A percentile compares a stretch with the other conserved stretches of the same genome.
Evolutionary conservation across 306 rosid species (phyloP).

Genomic region (Rubus parviflorus): DNA sequence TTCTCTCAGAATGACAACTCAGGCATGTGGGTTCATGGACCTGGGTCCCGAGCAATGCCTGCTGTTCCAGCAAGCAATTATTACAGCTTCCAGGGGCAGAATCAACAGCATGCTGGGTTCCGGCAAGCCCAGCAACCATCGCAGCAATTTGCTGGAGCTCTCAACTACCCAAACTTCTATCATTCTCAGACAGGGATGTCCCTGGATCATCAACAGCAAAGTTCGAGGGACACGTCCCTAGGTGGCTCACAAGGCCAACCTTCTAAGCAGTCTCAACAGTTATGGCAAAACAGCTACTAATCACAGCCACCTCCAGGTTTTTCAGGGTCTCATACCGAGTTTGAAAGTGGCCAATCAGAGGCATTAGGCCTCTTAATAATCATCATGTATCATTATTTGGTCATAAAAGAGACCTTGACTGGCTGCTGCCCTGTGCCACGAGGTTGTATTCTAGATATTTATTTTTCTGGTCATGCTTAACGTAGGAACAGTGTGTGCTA

Average conservation of each 20-base stretch:
- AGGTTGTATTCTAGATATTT: constrained; percentile 75
- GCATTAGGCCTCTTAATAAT: constrained; percentile 50
- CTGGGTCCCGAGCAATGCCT: constrained; percentile 87
- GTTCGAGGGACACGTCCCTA: constrained; percentile 71
- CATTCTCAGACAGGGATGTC: constrained; percentile 84
- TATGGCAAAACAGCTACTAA: constrained; percentile 98
- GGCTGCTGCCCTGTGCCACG: constrained; percentile 75
- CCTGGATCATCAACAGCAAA: constrained; percentile 85
- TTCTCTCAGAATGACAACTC: constrained; percentile 77
- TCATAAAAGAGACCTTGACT: constrained; percentile 65
- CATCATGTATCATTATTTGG: constrained; percentile 58
- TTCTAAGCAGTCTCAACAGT: constrained; percentile 89
- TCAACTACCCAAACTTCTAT: constrained; percentile 75
- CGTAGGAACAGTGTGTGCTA: constrained; percentile 82
- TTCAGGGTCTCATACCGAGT: constrained; percentile 60
- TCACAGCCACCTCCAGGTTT: constrained; percentile 55
- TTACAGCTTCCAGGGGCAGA: constrained; percentile 94
- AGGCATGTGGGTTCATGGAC: constrained; percentile 96
- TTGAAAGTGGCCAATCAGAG: constrained; percentile 63
- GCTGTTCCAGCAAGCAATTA: constrained; percentile 80
- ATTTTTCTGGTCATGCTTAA: constrained; percentile 57
- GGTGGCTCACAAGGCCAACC: constrained; percentile 76
- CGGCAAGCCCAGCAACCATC: constrained; percentile 96
- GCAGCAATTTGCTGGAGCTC: constrained; percentile 57
- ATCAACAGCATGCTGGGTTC: constrained; percentile 70